These are phyloP conservation scores for Stachybotrys chartarum DNA, from an alignment of 2,329 filamentous ascomycete genomes.

Conservation along the genomic window DNA sequence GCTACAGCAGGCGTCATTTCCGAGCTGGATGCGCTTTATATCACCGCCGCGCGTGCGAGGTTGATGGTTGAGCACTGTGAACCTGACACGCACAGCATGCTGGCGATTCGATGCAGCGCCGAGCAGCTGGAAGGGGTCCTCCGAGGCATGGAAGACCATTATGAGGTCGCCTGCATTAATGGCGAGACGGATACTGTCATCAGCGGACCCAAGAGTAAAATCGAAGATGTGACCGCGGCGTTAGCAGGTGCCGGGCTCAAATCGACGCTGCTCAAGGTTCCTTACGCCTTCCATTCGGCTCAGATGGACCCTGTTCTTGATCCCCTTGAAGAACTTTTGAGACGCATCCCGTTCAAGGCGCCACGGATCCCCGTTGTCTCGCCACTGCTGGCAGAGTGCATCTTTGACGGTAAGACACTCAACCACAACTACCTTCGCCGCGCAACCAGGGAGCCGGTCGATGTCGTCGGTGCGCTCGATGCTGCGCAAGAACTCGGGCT, in stretches of 20 bases:
- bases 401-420: constrained; percentile 30
- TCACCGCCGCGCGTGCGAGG: constrained; percentile 62
- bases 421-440: constrained; percentile 49
- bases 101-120: too few species aligned
- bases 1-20: constrained; percentile 65
- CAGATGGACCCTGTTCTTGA: constrained; percentile 31
- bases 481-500: constrained; percentile 46
- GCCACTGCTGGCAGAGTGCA: not conserved
- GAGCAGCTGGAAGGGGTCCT: not conserved
- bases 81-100: constrained; percentile 56
- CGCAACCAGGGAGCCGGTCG: constrained; percentile 55
- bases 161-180: constrained; percentile 50
- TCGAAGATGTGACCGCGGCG: constrained; percentile 41
- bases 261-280: constrained; percentile 20
- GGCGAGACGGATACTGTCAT: constrained; percentile 25
- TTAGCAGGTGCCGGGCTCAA: constrained; percentile 11
- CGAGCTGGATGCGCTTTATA: constrained; percentile 61
- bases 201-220: constrained; percentile 3
- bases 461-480: constrained; percentile 51
- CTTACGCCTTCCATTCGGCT: constrained; percentile 24
- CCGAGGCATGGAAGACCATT: not conserved
- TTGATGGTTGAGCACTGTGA: constrained; percentile 60
- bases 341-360: constrained; percentile 31
- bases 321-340: constrained; percentile 46
- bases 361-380: not conserved